phyloP scores from a whole-genome alignment of 495 filamentous ascomycete genomes.

The Aspergillus affinis region DNA sequence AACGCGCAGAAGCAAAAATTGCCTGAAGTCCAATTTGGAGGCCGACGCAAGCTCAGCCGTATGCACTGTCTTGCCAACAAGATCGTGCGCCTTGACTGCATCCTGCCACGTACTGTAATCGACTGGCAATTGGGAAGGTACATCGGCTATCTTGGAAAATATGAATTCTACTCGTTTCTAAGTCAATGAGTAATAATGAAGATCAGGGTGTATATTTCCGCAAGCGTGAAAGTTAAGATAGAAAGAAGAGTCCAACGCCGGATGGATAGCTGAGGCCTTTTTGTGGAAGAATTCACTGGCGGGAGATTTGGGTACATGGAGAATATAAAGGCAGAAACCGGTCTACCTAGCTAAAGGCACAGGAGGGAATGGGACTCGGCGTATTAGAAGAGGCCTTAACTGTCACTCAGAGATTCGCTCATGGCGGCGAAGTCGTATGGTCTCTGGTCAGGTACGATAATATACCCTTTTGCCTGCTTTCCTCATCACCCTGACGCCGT shows the following conservation, averaged over 20 bases:
- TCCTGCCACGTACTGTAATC: background rate
- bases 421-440: slow-evolving; percentile 1
- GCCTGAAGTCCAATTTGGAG: slow-evolving; percentile 2
- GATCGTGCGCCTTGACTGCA: background rate
- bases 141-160: background rate
- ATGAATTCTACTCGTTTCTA: background rate
- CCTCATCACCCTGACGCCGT: background rate
- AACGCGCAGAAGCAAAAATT: slow-evolving; percentile 12
- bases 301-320: too few relatives aligned
- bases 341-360: too few relatives aligned
- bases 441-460: slow-evolving; percentile 2
- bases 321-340: too few relatives aligned
- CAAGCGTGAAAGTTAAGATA: background rate
- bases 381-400: too few relatives aligned
- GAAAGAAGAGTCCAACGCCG: background rate
- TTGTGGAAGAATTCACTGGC: too few relatives aligned
- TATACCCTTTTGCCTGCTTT: background rate
- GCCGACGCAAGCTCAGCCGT: slow-evolving; percentile 4
- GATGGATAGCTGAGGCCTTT: too few relatives aligned
- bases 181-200: background rate
- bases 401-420: background rate
- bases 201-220: background rate
- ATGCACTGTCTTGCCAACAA: slow-evolving; percentile 7
- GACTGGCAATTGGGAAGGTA: background rate
- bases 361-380: too few relatives aligned